Conservation (phyloP, 257 asterid species). For the Jasminum sambac region DNA sequence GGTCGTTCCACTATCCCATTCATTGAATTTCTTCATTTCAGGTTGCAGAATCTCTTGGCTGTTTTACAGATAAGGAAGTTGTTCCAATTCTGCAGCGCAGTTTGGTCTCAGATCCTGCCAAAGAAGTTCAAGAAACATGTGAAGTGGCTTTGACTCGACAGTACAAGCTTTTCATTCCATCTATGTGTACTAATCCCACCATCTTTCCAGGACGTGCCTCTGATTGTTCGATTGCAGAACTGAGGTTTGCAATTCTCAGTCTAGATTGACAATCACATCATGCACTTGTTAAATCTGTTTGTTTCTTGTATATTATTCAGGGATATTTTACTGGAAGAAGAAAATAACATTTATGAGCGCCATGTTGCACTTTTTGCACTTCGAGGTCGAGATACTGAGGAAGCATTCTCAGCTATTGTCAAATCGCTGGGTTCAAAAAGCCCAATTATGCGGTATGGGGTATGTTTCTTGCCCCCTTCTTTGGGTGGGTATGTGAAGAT, state of each 20-base stretch:
- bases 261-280: neutral
- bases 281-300: constrained; percentile 14
- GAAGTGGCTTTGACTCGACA: constrained; percentile 83
- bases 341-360: constrained; percentile 80
- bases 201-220: constrained; percentile 62
- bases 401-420: constrained; percentile 75
- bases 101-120: constrained; percentile 82
- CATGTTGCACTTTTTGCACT: constrained; percentile 95
- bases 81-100: constrained; percentile 52
- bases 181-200: constrained; percentile 27
- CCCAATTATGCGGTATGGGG: neutral
- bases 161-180: too few species aligned
- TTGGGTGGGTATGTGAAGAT: too few species aligned
- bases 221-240: constrained; percentile 64
- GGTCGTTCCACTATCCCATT: neutral
- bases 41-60: constrained; percentile 91
- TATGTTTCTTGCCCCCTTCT: too few species aligned
- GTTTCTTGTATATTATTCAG: constrained; percentile 29
- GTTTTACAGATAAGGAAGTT: constrained; percentile 52
- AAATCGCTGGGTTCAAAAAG: constrained; percentile 75
- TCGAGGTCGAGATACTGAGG: constrained; percentile 67
- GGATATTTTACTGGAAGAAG: constrained; percentile 63
- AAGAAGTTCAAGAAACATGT: constrained; percentile 91
- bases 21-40: constrained; percentile 9
- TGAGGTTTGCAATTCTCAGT: constrained; percentile 48